A percentile compares a stretch with the other conserved stretches of the same genome.
Conservation (phyloP, 371 early-diverging fungal genomes). For the Coemansia sp. region DNA sequence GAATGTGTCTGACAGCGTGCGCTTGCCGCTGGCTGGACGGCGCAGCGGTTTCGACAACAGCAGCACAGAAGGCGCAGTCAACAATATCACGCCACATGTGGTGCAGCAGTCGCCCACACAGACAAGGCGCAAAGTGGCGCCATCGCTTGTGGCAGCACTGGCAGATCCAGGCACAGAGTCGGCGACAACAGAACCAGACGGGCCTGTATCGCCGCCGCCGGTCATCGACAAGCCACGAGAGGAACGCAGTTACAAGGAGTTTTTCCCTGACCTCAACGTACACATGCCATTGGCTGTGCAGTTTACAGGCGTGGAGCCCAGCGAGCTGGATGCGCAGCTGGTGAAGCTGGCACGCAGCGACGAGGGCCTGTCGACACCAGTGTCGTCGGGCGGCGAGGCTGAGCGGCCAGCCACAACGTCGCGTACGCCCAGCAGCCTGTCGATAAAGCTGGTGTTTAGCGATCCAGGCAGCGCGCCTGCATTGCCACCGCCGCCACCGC, state of each 20-base stretch:
- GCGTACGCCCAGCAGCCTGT: conserved; percentile 37
- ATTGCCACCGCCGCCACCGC: background rate
- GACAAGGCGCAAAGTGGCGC: conserved; percentile 7
- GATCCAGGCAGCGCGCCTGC: conserved; percentile 20
- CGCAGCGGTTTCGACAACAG: background rate
- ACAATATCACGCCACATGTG: background rate
- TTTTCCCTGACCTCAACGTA: conserved; percentile 77
- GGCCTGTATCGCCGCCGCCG: conserved; percentile 15
- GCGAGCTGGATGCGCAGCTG: background rate
- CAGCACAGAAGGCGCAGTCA: background rate
- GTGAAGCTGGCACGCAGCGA: background rate
- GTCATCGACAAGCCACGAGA: conserved; percentile 70
- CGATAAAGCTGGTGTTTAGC: conserved; percentile 41
- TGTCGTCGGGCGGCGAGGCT: conserved; percentile 4
- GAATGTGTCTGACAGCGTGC: conserved; percentile 7
- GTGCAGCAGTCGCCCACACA: background rate
- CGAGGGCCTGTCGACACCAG: conserved; percentile 5
- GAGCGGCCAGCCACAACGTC: conserved; percentile 11
- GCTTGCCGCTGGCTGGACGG: conserved; percentile 1
- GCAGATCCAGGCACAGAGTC: conserved; percentile 7
- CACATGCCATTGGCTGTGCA: conserved; percentile 26
- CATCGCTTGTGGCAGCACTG: conserved; percentile 7
- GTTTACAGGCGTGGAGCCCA: background rate
- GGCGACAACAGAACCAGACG: background rate
- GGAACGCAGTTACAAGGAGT: conserved; percentile 77